Evolutionary conservation across 2,329 filamentous ascomycete species (phyloP).

Genomic region (Cephalotrichum gorgonifer): DNA sequence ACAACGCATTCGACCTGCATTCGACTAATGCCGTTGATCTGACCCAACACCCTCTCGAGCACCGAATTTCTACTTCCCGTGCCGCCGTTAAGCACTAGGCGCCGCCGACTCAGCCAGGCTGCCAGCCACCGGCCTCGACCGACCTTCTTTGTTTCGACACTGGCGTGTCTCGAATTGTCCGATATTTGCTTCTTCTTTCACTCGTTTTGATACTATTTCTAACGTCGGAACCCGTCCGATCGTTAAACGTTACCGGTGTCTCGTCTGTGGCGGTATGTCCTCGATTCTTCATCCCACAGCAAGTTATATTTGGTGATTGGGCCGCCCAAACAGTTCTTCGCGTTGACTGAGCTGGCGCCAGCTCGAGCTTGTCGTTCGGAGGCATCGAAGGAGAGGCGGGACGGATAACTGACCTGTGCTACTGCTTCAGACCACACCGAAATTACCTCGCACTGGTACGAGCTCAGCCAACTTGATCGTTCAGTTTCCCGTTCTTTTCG

Average conservation of each 20-base stretch:
- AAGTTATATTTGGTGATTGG: too few species aligned
- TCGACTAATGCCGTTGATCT: background rate
- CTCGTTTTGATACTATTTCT: background rate
- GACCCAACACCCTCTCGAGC: background rate
- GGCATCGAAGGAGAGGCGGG: background rate
- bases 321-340: too few species aligned
- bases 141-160: background rate
- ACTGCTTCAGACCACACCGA: background rate
- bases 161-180: background rate
- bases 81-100: background rate
- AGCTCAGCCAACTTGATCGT: background rate
- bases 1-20: background rate
- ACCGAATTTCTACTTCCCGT: background rate
- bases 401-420: background rate
- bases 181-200: background rate
- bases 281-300: background rate
- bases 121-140: background rate
- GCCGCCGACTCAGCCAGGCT: background rate
- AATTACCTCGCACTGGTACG: background rate
- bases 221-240: background rate
- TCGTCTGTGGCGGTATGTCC: background rate
- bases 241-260: background rate
- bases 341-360: background rate
- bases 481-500: background rate
- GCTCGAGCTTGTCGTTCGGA: background rate